These are phyloP conservation scores for Triticum timopheevii DNA, from an alignment of 176 grass and related monocot species.

Conservation along the genomic window DNA sequence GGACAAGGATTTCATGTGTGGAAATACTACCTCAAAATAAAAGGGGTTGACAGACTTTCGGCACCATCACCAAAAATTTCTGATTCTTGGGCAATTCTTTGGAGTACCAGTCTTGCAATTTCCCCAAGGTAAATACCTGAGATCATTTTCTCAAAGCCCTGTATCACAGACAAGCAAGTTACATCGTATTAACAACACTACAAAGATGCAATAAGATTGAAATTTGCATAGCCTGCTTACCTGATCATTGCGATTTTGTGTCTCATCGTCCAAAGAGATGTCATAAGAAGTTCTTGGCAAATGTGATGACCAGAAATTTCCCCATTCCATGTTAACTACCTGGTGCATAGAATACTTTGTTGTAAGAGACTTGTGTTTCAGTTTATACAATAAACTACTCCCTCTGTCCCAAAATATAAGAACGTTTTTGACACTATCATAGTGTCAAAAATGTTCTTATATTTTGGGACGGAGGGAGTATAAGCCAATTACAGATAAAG, in stretches of 20 bases:
- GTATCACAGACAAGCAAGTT: neutral
- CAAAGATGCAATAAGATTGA: neutral
- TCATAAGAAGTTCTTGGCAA: slow-evolving; percentile 88
- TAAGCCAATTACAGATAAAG: slow-evolving; percentile 14
- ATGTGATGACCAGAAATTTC: slow-evolving; percentile 95
- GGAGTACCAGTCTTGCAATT: slow-evolving; percentile 75
- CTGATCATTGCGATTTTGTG: slow-evolving; percentile 85
- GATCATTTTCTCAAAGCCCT: slow-evolving; percentile 99
- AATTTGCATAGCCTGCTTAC: slow-evolving; percentile 29
- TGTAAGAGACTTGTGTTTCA: slow-evolving; percentile 3
- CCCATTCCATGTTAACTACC: slow-evolving; percentile 99
- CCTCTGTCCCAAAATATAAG: too few species aligned
- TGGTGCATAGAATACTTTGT: slow-evolving; percentile 33
- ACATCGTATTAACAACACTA: neutral
- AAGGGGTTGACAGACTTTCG: slow-evolving; percentile 55
- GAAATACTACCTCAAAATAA: slow-evolving; percentile 56
- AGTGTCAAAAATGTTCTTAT: too few species aligned
- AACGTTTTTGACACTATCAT: too few species aligned
- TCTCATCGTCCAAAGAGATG: slow-evolving; percentile 72
- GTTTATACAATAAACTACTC: too few species aligned
- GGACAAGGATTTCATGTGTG: too few species aligned
- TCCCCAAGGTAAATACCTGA: slow-evolving; percentile 95
- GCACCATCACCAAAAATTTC: slow-evolving; percentile 68
- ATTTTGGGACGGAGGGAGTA: too few species aligned
- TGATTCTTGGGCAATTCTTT: slow-evolving; percentile 65